These are phyloP conservation scores for Pleurozium schreberi DNA, from an alignment of 225 moss, liverwort and hornwort species.

Conservation along the genomic window DNA sequence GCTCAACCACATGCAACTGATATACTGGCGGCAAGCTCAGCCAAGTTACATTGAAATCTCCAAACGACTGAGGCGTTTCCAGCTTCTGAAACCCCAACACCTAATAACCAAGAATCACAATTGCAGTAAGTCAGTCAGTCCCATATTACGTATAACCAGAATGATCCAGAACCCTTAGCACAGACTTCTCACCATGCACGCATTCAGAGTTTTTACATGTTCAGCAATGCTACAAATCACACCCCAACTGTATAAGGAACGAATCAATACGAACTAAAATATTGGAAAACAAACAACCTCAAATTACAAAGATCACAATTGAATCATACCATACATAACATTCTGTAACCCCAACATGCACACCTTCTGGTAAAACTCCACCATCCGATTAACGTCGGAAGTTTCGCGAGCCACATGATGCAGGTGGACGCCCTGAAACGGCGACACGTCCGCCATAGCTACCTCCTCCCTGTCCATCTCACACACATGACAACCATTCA, in stretches of 20 bases:
- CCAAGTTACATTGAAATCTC: conserved; percentile 71
- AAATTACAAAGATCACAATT: background rate
- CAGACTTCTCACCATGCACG: background rate
- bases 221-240: background rate
- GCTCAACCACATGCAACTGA: conserved; percentile 62
- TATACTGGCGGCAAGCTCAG: conserved; percentile 52
- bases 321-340: background rate
- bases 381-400: conserved; percentile 49
- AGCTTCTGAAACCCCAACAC: conserved; percentile 61
- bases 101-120: conserved; percentile 9
- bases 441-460: conserved; percentile 22
- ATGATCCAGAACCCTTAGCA: background rate
- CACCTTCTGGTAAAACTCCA: conserved; percentile 65
- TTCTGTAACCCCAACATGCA: background rate
- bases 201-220: background rate
- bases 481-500: background rate
- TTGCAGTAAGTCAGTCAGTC: background rate
- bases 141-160: background rate
- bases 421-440: conserved; percentile 61
- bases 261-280: background rate
- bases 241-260: background rate
- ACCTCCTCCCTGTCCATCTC: background rate
- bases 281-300: background rate
- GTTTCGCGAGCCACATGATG: conserved; percentile 90
- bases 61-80: conserved; percentile 71